Evolutionary conservation across 2,329 filamentous ascomycete species (phyloP), one percentile per base, ranked within the genome.

Genomic region (Erysiphe pulchra): DNA sequence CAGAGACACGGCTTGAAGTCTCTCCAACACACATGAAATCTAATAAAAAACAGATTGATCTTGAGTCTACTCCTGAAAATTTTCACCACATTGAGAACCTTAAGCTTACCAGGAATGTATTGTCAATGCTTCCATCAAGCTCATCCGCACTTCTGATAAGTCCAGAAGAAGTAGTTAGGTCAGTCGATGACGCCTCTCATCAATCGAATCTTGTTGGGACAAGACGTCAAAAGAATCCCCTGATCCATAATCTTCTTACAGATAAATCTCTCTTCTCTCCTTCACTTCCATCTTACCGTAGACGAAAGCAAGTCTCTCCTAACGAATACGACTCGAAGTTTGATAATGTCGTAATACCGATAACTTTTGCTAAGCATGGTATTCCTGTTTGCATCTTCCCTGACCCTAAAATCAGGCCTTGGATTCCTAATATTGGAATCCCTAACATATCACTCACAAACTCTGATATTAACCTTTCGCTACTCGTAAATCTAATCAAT

Each of bases 161-260:
- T 0, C 86, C 90, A 0, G 62, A 72, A 24, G 83, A 92, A 55
- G 86, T 85, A 13, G 84, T 86, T 24, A 60, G 62, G 42, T 59
- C 57, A 4, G 55, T 53, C 11, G 56, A 46, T 59, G 67, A 54
- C 38, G 46, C 48, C 13, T 50, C 54, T 28, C 54, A 57, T 13
- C 55, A 54, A 44, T 52, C 55, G 17, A 50, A 51, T 20, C 53
- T 54, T 44, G 65, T 74, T 48, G 65, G 65, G 47, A 74, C 70
- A 45, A 66, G 70, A 59, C 63, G 69, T 60, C 70, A 74, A 47
- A 48, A 54, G 46, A 98, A 98, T 54, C 85, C 86, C 0, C 66
- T 98, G 1, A 90, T 98, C 41, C 85, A 98, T 61, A 95, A 94
- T 55, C 73, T 98, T 1, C 70, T 98, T 10, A 98, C 90, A 1